phyloP scores from a whole-genome alignment of 1,284 basidiomycete species.

The Xanthoconium separans region DNA sequence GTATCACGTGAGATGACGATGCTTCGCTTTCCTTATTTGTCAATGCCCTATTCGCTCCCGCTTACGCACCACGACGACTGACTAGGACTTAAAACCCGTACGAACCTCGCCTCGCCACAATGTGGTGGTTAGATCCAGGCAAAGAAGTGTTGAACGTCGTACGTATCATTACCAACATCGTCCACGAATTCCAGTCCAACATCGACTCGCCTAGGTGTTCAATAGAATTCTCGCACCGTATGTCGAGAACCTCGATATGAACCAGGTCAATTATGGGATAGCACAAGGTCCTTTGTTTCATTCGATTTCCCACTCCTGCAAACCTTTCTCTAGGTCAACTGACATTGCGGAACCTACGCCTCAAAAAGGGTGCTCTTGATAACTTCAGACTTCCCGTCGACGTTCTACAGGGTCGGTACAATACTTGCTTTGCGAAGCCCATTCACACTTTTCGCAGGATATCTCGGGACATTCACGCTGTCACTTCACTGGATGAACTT shows the following conservation, averaged over 20 bases:
- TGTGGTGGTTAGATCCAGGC: slow-evolving; percentile 81
- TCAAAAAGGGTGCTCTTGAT: slow-evolving; percentile 95
- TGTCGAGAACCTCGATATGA: slow-evolving; percentile 95
- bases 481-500: slow-evolving; percentile 97
- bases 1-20: slow-evolving; percentile 26
- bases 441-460: slow-evolving; percentile 51
- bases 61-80: not conserved
- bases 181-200: not conserved
- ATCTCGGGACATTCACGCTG: slow-evolving; percentile 90
- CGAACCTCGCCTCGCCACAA: slow-evolving; percentile 32
- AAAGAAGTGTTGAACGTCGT: slow-evolving; percentile 79
- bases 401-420: slow-evolving; percentile 79
- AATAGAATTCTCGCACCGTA: slow-evolving; percentile 94
- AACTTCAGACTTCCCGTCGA: slow-evolving; percentile 96
- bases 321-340: slow-evolving; percentile 64
- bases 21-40: slow-evolving; percentile 26
- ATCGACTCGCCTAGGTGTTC: slow-evolving; percentile 57
- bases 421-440: not conserved
- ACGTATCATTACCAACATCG: slow-evolving; percentile 16
- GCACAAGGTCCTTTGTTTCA: slow-evolving; percentile 64
- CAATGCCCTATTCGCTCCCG: slow-evolving; percentile 30
- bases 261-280: slow-evolving; percentile 94
- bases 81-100: slow-evolving; percentile 4
- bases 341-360: slow-evolving; percentile 76
- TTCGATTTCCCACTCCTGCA: not conserved